Percentiles rank a stretch among this genome's conserved stretches.
phyloP scores from a whole-genome alignment of 2,329 filamentous ascomycete species.

The Trichoderma oligosporum region DNA sequence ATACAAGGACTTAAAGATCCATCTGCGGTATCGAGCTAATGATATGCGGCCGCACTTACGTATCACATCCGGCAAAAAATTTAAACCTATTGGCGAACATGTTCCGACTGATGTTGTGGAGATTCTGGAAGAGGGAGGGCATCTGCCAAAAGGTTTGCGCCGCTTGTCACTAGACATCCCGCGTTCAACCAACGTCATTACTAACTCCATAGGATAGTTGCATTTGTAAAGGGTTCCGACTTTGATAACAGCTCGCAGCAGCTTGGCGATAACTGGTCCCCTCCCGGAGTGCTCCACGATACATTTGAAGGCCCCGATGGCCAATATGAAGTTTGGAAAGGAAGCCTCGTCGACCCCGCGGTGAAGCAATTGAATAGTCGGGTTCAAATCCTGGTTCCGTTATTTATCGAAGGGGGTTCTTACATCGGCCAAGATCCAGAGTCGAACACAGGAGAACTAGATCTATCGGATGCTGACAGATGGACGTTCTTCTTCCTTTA shows the following conservation, averaged over 20 bases:
- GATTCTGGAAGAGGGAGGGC: slow-evolving; percentile 59
- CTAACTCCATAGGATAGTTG: slow-evolving; percentile 47
- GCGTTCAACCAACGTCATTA: not conserved
- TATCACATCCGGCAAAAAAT: slow-evolving; percentile 68
- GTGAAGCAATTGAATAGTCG: slow-evolving; percentile 72
- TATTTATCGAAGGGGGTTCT: slow-evolving; percentile 93
- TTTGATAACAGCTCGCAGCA: slow-evolving; percentile 58
- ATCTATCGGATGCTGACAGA: slow-evolving; percentile 70
- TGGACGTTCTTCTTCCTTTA: slow-evolving; percentile 93
- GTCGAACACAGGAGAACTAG: slow-evolving; percentile 56
- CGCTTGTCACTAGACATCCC: not conserved
- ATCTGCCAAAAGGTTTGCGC: slow-evolving; percentile 61
- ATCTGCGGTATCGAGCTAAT: slow-evolving; percentile 61
- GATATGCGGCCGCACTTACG: slow-evolving; percentile 77
- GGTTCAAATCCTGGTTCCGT: slow-evolving; percentile 75
- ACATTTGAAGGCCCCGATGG: slow-evolving; percentile 59
- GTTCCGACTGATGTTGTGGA: slow-evolving; percentile 66
- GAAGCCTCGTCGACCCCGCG: slow-evolving; percentile 64
- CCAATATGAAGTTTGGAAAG: slow-evolving; percentile 80
- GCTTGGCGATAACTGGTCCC: slow-evolving; percentile 51
- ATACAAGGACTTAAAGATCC: slow-evolving; percentile 76
- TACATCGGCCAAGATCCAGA: slow-evolving; percentile 54
- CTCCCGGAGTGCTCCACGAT: slow-evolving; percentile 70
- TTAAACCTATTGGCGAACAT: slow-evolving; percentile 63
- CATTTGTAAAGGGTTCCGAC: slow-evolving; percentile 59